Percentiles rank a stretch among this genome's conserved stretches.
Evolutionary conservation across 2,329 filamentous ascomycete species (phyloP).

Genomic region (Akanthomyces uredinophilus): DNA sequence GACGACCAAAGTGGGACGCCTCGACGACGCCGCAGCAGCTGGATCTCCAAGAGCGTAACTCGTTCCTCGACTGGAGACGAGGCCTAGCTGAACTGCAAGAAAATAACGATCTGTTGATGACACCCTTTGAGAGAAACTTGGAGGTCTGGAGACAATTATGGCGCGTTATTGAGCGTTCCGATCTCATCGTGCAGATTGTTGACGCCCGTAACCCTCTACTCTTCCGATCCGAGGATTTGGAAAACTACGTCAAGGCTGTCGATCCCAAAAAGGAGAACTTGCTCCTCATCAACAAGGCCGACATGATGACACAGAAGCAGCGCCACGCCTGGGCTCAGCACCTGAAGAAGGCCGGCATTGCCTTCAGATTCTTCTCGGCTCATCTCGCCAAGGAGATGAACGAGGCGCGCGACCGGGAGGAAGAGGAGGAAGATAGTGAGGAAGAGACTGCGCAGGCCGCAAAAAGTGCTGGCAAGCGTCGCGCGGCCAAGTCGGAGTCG

Average conservation of each 20-base stretch:
- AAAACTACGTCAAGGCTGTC: slow-evolving; percentile 90
- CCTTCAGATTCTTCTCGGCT: slow-evolving; percentile 95
- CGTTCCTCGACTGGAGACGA: slow-evolving; percentile 81
- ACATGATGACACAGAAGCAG: slow-evolving; percentile 93
- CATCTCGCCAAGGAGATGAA: slow-evolving; percentile 84
- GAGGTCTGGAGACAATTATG: slow-evolving; percentile 98
- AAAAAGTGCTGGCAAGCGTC: slow-evolving; percentile 26
- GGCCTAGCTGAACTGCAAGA: slow-evolving; percentile 90
- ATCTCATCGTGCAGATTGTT: slow-evolving; percentile 95
- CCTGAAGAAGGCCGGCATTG: slow-evolving; percentile 73
- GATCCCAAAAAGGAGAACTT: slow-evolving; percentile 84
- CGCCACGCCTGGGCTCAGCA: slow-evolving; percentile 80
- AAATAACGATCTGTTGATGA: slow-evolving; percentile 91
- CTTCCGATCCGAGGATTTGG: slow-evolving; percentile 90
- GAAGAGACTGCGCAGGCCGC: slow-evolving; percentile 17
- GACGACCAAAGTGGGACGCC: slow-evolving; percentile 83
- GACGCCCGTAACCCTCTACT: slow-evolving; percentile 92
- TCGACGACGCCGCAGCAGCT: slow-evolving; percentile 78
- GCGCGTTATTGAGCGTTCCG: slow-evolving; percentile 95
- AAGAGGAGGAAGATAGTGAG: slow-evolving; percentile 37
- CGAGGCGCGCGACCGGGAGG: slow-evolving; percentile 60
- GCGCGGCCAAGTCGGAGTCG: slow-evolving; percentile 17
- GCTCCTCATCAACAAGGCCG: slow-evolving; percentile 94
- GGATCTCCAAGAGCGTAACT: slow-evolving; percentile 71
- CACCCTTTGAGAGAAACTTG: slow-evolving; percentile 92